phyloP scores from a whole-genome alignment of 1,139 yeast genomes.

The Hansenula sp. region DNA sequence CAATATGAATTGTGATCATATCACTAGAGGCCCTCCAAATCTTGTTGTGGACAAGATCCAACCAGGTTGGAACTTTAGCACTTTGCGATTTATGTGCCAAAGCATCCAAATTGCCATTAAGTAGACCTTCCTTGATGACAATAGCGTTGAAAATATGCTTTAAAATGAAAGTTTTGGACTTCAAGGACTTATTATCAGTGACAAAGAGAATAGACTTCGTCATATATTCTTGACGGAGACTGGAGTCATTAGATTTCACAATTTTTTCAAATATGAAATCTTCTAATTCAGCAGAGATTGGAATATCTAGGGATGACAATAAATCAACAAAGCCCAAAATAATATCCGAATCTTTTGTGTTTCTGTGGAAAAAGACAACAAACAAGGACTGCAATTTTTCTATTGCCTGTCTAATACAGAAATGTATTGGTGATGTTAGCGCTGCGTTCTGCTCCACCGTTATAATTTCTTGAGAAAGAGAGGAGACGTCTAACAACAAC shows the following conservation, averaged over 20 bases:
- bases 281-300: slow-evolving; percentile 46
- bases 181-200: slow-evolving; percentile 38
- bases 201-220: slow-evolving; percentile 48
- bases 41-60: slow-evolving; percentile 53
- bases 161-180: slow-evolving; percentile 61
- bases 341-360: slow-evolving; percentile 31
- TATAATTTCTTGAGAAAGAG: slow-evolving; percentile 42
- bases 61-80: slow-evolving; percentile 49
- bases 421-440: slow-evolving; percentile 57
- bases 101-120: slow-evolving; percentile 43
- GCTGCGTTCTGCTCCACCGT: slow-evolving; percentile 38
- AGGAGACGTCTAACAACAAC: slow-evolving; percentile 42
- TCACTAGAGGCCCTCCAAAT: slow-evolving; percentile 71
- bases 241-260: slow-evolving; percentile 47
- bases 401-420: slow-evolving; percentile 73
- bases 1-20: slow-evolving; percentile 50
- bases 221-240: slow-evolving; percentile 48
- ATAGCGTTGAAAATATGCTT: slow-evolving; percentile 65
- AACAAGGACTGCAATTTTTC: slow-evolving; percentile 56
- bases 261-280: slow-evolving; percentile 56
- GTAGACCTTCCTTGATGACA: slow-evolving; percentile 58
- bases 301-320: slow-evolving; percentile 42
- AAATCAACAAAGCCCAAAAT: slow-evolving; percentile 49
- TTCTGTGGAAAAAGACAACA: slow-evolving; percentile 40
- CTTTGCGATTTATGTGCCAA: slow-evolving; percentile 37